Conservation (phyloP, 805 yeast species). For the Candida ficus region DNA sequence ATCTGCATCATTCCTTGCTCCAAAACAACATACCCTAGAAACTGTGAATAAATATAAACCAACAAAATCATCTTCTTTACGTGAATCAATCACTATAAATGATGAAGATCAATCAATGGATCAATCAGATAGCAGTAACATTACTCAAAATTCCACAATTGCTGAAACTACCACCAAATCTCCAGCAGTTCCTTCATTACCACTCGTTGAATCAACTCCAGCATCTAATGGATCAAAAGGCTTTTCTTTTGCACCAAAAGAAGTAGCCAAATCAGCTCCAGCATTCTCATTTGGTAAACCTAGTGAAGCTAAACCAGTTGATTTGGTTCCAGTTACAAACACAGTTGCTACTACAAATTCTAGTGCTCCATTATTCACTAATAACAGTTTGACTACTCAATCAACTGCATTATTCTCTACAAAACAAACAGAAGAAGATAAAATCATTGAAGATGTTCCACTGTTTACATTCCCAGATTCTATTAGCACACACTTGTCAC, state of each 20-base stretch:
- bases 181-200: background rate
- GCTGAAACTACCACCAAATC: background rate
- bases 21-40: background rate
- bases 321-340: too few relatives aligned
- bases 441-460: background rate
- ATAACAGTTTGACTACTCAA: background rate
- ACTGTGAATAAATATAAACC: constrained; percentile 7
- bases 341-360: too few relatives aligned
- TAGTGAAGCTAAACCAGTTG: too few relatives aligned
- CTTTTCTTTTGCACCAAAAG: background rate
- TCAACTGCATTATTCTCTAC: background rate
- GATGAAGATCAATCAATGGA: constrained; percentile 11
- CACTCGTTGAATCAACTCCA: constrained; percentile 4
- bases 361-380: background rate
- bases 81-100: constrained; percentile 27
- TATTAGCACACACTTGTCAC: constrained; percentile 7
- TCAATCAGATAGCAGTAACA: constrained; percentile 6
- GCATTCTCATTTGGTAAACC: background rate
- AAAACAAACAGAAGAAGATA: background rate
- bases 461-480: constrained; percentile 21
- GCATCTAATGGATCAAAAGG: background rate
- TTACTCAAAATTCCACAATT: background rate
- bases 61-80: constrained; percentile 31
- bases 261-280: background rate
- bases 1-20: background rate